Evolutionary conservation across 2,329 filamentous ascomycete genomes (phyloP).

Genomic region (Thelonectria olida): DNA sequence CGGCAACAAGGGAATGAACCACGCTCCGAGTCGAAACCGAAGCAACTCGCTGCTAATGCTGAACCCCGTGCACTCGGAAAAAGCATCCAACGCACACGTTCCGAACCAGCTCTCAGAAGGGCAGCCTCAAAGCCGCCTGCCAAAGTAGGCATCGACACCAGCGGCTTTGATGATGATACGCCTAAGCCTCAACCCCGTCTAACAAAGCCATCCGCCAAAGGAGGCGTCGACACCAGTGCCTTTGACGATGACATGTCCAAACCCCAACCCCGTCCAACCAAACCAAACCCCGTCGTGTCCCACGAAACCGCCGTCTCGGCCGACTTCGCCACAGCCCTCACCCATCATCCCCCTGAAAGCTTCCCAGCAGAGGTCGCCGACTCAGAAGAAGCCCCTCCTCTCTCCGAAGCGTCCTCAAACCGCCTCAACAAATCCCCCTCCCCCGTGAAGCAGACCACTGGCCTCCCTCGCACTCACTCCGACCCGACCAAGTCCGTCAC

Average conservation of each 20-base stretch:
- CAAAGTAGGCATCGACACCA: conserved; percentile 34
- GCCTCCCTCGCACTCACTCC: conserved; percentile 47
- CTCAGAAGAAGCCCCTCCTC: conserved; percentile 41
- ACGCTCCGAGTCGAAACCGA: conserved; percentile 13
- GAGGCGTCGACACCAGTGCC: conserved; percentile 37
- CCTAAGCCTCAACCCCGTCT: conserved; percentile 11
- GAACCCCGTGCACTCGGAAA: conserved; percentile 19
- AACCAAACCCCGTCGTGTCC: conserved; percentile 6
- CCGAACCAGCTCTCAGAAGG: conserved; percentile 26
- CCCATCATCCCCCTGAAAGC: conserved; percentile 40
- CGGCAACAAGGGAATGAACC: conserved; percentile 11
- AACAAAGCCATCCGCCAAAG: conserved; percentile 3
- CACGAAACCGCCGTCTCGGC: conserved; percentile 43
- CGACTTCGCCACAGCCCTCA: conserved; percentile 55
- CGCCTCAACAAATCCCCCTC: conserved; percentile 54
- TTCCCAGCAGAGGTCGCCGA: conserved; percentile 30
- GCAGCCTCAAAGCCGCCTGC: conserved; percentile 24
- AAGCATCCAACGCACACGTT: conserved; percentile 32
- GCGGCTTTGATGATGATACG: conserved; percentile 50
- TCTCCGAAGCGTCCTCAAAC: conserved; percentile 53
- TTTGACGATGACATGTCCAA: conserved; percentile 46
- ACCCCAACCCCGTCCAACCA: neutral
- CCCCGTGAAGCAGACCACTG: conserved; percentile 38
- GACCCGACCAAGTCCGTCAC: conserved; percentile 42
- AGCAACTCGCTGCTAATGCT: conserved; percentile 9